These are phyloP conservation scores for Cryphonectria japonica DNA, from an alignment of 2,329 filamentous ascomycete species.

Conservation along the genomic window DNA sequence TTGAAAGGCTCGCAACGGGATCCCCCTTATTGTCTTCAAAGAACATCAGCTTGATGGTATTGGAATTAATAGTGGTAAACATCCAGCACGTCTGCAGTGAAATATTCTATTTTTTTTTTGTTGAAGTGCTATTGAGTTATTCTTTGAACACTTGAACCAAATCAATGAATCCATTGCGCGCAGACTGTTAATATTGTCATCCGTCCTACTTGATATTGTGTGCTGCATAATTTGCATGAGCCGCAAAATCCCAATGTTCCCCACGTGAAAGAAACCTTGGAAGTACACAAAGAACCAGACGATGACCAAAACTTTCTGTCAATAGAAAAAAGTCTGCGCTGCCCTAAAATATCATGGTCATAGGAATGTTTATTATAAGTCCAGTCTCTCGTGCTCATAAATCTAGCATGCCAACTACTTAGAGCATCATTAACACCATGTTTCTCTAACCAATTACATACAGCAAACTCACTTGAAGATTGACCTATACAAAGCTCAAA, in stretches of 20 bases:
- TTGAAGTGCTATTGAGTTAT: not conserved
- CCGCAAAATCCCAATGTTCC: not conserved
- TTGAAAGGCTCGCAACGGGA: no score
- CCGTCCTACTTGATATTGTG: slow-evolving; percentile 10
- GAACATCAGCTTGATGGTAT: not conserved
- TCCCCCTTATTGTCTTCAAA: no score
- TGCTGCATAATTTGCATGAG: not conserved
- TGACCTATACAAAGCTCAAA: not conserved
- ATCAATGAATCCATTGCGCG: not conserved
- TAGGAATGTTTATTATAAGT: not conserved
- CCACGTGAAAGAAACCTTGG: not conserved
- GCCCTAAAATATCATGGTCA: not conserved
- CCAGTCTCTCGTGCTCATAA: not conserved
- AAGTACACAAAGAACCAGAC: not conserved
- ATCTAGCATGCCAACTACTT: not conserved
- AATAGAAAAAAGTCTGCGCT: not conserved
- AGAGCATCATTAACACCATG: not conserved
- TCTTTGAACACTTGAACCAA: not conserved
- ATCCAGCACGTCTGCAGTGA: not conserved
- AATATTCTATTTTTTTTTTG: not conserved
- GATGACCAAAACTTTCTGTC: not conserved
- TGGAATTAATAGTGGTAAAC: not conserved
- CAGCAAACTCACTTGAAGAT: not conserved
- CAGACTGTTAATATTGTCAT: slow-evolving; percentile 4
- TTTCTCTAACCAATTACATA: not conserved